phyloP scores from a whole-genome alignment of 768 basidiomycete species.

The Amanita subjunquillea region DNA sequence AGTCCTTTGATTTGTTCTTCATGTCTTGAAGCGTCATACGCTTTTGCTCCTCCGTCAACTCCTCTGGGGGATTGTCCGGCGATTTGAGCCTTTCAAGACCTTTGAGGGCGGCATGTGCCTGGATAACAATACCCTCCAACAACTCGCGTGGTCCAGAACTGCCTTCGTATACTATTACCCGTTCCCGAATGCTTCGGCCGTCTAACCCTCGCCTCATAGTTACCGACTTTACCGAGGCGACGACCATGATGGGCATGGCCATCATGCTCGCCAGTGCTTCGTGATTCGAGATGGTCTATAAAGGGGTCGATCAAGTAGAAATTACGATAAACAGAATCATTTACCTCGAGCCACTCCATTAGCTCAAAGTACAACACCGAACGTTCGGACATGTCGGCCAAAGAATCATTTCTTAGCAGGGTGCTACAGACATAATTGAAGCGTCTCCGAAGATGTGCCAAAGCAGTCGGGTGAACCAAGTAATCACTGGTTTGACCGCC shows the following conservation, averaged over 20 bases:
- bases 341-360: constrained; percentile 87
- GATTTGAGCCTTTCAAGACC: constrained; percentile 62
- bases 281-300: constrained; percentile 83
- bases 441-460: constrained; percentile 84
- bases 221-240: constrained; percentile 55
- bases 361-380: constrained; percentile 78
- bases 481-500: constrained; percentile 84
- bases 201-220: constrained; percentile 40
- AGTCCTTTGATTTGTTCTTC: constrained; percentile 61
- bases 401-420: constrained; percentile 82
- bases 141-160: constrained; percentile 86
- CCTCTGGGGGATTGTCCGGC: constrained; percentile 36
- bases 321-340: constrained; percentile 2
- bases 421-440: constrained; percentile 85
- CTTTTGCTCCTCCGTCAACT: constrained; percentile 85
- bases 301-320: constrained; percentile 5
- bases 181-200: constrained; percentile 50
- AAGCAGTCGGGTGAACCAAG: constrained; percentile 82
- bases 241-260: constrained; percentile 95
- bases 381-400: constrained; percentile 91
- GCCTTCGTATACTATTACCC: constrained; percentile 83
- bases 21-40: constrained; percentile 57
- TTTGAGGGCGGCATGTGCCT: constrained; percentile 87
- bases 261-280: constrained; percentile 93
- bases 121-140: constrained; percentile 84